A percentile compares a stretch with the other conserved stretches of the same genome.
phyloP scores from a whole-genome alignment of 2,329 filamentous ascomycete species.

The Sporothrix globosa region DNA sequence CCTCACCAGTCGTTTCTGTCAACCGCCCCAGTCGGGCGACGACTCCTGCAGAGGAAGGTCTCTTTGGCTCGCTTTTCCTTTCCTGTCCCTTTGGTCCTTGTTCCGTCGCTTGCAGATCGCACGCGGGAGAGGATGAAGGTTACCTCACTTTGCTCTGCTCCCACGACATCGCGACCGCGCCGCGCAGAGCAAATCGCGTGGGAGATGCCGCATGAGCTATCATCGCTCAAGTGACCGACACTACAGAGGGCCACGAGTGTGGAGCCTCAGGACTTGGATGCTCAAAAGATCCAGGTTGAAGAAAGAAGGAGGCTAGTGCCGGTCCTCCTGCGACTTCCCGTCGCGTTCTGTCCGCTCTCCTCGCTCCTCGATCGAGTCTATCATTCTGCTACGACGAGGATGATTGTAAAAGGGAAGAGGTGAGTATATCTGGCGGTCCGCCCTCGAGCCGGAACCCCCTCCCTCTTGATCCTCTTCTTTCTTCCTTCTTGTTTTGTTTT shows the following conservation, averaged over 20 bases:
- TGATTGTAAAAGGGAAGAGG: conserved; percentile 26
- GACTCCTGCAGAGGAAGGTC: conserved; percentile 33
- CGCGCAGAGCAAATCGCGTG: conserved; percentile 29
- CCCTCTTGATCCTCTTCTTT: conserved; percentile 7
- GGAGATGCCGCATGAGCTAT: conserved; percentile 23
- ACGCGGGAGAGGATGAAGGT: conserved; percentile 16
- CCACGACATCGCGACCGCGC: conserved; percentile 29
- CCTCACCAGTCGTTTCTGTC: conserved; percentile 40
- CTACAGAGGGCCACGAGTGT: conserved; percentile 23
- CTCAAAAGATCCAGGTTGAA: conserved; percentile 16
- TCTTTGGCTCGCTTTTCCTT: neutral
- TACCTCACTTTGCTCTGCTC: neutral
- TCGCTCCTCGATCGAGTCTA: conserved; percentile 19
- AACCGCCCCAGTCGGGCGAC: conserved; percentile 38
- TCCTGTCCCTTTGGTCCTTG: neutral
- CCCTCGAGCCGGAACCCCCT: conserved; percentile 15
- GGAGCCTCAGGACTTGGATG: conserved; percentile 10
- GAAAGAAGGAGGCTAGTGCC: conserved; percentile 26
- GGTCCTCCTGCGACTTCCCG: conserved; percentile 25
- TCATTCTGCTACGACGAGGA: conserved; percentile 21
- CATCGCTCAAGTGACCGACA: conserved; percentile 19
- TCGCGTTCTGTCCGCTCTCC: conserved; percentile 24
- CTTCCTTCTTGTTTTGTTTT: neutral
- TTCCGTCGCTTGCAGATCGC: conserved; percentile 27
- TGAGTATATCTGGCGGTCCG: conserved; percentile 35